Evolutionary conservation across 148 eudicot species (phyloP), one percentile per base, ranked within the genome.

Genomic region (Euryodendron excelsum): DNA sequence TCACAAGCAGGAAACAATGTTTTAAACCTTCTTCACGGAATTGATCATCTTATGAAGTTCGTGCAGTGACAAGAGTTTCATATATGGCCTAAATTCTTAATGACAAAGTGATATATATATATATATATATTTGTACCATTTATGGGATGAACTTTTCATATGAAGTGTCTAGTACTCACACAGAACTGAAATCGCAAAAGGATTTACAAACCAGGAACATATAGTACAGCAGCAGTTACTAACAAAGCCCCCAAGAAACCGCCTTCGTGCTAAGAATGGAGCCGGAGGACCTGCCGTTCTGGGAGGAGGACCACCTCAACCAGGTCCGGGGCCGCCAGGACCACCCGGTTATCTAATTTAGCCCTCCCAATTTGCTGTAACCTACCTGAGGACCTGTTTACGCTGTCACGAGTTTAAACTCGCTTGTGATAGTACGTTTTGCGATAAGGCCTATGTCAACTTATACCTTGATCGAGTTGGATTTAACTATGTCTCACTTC

Each of bases 121-220:
- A n/a, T n/a, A n/a, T n/a, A n/a, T n/a, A n/a, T 39, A 45, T 12
- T n/a, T 45, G 14, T 53, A 11, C 15, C 21, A 58, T 13, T 31
- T 3, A 58, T 6, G 28, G 28, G 10, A 4, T 20, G 52, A 55
- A 45, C 1, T 28, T 20, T 14, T 48, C 17, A 44, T 18, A 23
- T 41, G 55, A 74, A 28, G 12, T 50, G 44, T 39, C 44, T 39
- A 39, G 44, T 39, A 25, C 1, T 2, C 20, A 48, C 21, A 39
- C 17, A 44, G 27, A 25, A 28, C 21, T 2, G 39, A 44, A 20
- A 12, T 25, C 21, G 9, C 0, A 55, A 73, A 25, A 53, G 55
- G 61, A 37, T 28, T 61, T 23, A 61, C 83, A 60, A 25, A 84
- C 86, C 86, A 84, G 25, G 84, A 80, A 77, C 76, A 68, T 41